Evolutionary conservation across 139 green algal species (phyloP), one percentile per base, ranked within the genome.

Genomic region (Chlamydomonas incerta): DNA sequence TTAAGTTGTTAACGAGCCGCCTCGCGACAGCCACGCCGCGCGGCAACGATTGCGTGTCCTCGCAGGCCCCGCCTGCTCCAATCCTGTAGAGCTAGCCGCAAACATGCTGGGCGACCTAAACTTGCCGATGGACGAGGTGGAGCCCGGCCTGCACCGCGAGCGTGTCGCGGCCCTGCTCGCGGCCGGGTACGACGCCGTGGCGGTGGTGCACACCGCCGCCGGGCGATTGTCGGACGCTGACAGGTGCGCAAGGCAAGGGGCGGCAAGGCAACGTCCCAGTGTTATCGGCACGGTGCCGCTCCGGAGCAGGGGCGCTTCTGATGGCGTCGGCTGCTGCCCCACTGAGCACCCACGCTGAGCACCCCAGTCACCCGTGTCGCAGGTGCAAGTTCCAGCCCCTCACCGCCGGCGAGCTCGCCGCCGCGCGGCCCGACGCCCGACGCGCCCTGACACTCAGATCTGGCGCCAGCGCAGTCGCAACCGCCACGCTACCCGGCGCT

Each of bases 171-270:
- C 84, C 17, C 80, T 88, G 0, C 37, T 90, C 2, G 55, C 46
- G 17, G 76, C 93, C 34, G 92, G 92, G 1, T 94, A 86, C 63
- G 83, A 87, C 67, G 80, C 34, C 11, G 71, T 93, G 15, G 89
- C 81, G 0, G 50, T 80, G 3, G 68, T 72, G 17, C 84, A 93
- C 58, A 83, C 83, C 18, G 90, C 87, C 0, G 67, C 65, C 0
- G 88, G 84, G 17, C 69, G 41, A 21, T 52, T 95, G 14, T 65
- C 62, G 3, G 88, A 87, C 0, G 52, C 75, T 17, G 90, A 95
- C 88, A 93, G 82, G 90, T 92, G 31, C 13, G 76, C 41, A 50
- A 5, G 5, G 41, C 41, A 50, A 50, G 41, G 41, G 41, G n/a
- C n/a, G n/a, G n/a, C n/a, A n/a, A n/a, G n/a, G n/a, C n/a, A n/a